Base-by-base conservation (phyloP, 495 filamentous ascomycete species). In the Aspergillus sparsus region DNA sequence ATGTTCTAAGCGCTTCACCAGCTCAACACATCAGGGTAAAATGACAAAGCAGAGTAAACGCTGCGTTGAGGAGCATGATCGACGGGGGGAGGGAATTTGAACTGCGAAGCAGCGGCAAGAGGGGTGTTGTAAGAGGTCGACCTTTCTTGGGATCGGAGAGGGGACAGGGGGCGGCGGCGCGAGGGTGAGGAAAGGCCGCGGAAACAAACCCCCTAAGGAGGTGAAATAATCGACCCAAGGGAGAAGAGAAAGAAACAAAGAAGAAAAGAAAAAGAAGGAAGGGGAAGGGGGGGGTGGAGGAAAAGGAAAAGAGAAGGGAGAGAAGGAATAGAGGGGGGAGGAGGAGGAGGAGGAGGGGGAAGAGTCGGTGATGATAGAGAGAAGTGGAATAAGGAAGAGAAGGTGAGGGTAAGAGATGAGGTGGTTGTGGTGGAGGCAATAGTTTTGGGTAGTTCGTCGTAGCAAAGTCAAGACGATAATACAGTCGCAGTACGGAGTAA, bases 51-150 rank as follows among this genome's bases (percentile, higher is more conserved):
- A 62, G 61, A 58, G 52, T 53, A 53, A 47, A 53, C 12, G 27
- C 58, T 55, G 60, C 52, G 63, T 50, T 55, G 55, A 60, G 55
- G 55, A 63, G 54, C 66, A 68, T 68, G 66, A 62, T 66, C 63
- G 66, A 65, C 58, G 33, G 51, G 37, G 46, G 15, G 49, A 56
- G 36, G 18, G 39, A 41, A 58, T 50, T 49, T 36, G 45, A 47
- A 41, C 37, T 39, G 32, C 37, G 54, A 57, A 56, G 49, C 49
- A 58, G 55, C 39, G 46, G 57, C 42, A 60, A 60, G 57, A 58
- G 49, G 54, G 56, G 51, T 45, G 53, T 55, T 56, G 53, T 51
- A 35, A 54, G 56, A 60, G 56, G 61, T 58, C 55, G 45, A 55
- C 62, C 58, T 60, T 46, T 52, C 49, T 60, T 34, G 45, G 36